Evolutionary conservation across 768 basidiomycete species (phyloP), one percentile per base, ranked within the genome.

Genomic region (Lentinula sp.): DNA sequence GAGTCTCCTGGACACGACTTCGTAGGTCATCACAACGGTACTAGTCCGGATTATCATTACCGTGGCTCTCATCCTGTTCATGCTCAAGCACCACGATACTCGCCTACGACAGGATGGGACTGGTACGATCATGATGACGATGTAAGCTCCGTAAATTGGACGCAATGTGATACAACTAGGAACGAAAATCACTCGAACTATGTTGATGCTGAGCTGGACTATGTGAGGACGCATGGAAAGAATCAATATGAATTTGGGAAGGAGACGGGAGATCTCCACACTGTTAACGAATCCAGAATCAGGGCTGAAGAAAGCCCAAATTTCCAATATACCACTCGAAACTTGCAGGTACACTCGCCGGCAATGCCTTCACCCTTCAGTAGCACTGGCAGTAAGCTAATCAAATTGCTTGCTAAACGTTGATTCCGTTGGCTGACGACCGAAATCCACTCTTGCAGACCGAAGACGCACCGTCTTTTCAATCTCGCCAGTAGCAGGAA

Each of bases 1-100:
- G 62, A 63, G 40, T 53, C 56, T 23, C 59, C 55, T 55, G 63
- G 57, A 46, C 46, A 63, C 43, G 61, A 53, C 45, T 18, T 59
- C 50, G 35, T 54, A 34, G 51, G 52, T 43, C 35, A 60, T 50
- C 46, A 58, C n/a, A 40, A 56, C 39, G 4, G 37, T 35, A 39
- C 42, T 21, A 21, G 31, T 31, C 55, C 39, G 39, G 15, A 48
- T 59, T 15, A 42, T 45, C 16, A 40, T 46, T 23, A 45, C 37
- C 9, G 42, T 18, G 35, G 28, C 18, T 42, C 28, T 28, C 34
- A 51, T 15, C 31, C 37, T 35, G 34, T 23, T 54, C 34, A 35
- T 18, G 34, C 58, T 16, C 59, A 52, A 18, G 13, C 23, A 23
- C 32, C 10, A 39, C 45, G 48, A 18, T 60, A 51, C 32, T 60